Evolutionary conservation across 768 basidiomycete species (phyloP), one percentile per base, ranked within the genome.

Genomic region (Xerocomellus amylosporus): DNA sequence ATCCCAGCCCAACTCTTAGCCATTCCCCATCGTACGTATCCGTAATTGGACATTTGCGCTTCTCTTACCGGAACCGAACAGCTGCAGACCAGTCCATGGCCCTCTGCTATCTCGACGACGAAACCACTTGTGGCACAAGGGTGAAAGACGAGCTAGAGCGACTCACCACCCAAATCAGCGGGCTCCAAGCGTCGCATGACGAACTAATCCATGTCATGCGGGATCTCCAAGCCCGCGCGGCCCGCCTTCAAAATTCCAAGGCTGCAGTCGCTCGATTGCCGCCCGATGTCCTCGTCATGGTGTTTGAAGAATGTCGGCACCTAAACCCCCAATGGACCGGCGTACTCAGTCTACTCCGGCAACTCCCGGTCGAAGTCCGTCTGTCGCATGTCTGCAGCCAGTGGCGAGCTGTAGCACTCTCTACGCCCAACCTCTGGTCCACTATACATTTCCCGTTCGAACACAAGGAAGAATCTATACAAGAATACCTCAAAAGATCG

Each of bases 361-460:
- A 71, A 46, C 63, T 61, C n/a, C 70, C 70, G 30, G 31, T 71
- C 49, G 70, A 70, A 53, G 61, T 70, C 33, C 69, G 68, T 30
- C 51, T 75, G 26, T 71, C 74, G 33, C 68, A 70, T 42, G 69
- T 74, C 20, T 66, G 65, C 33, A 62, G 56, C 36, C 67, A 65
- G 38, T 74, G 74, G 74, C 68, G 73, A 31, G 54, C 56, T 7
- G 66, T 74, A 14, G 67, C 74, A 15, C 67, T 75, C 37, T 55
- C 67, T 20, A 60, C 62, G 6, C 71, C 74, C 1, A 67, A 51
- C 14, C 64, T 75, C 50, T 74, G 71, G 74, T 71, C 71, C 17
- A 63, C 61, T 15, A 66, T 73, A 53, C 68, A 62, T 50, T 64
- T 69, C 54, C 64, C 67, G 12, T 65, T 69, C 50, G 66, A 65